phyloP scores from a whole-genome alignment of 2,329 filamentous ascomycete genomes.

The Penicillium freii region DNA sequence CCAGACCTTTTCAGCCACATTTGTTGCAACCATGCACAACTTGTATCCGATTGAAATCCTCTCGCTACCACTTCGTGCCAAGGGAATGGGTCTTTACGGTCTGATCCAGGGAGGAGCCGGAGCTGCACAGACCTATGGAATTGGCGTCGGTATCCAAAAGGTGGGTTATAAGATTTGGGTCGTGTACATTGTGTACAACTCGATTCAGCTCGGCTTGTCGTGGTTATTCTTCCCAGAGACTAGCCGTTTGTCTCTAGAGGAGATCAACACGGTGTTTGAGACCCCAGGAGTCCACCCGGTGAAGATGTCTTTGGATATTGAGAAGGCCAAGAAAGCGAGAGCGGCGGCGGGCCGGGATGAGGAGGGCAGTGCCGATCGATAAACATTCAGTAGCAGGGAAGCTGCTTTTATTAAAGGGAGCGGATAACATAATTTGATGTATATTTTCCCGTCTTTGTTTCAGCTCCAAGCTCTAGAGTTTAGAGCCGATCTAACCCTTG shows the following conservation, averaged over 20 bases:
- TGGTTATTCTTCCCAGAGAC: constrained; percentile 57
- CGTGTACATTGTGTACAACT: constrained; percentile 53
- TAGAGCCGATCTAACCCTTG: neutral
- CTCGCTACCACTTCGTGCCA: constrained; percentile 45
- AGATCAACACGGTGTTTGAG: constrained; percentile 60
- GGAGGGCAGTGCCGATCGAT: constrained; percentile 4
- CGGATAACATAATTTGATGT: neutral
- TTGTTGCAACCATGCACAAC: constrained; percentile 52
- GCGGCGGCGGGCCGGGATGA: constrained; percentile 21
- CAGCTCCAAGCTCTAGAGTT: neutral
- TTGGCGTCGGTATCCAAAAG: constrained; percentile 48
- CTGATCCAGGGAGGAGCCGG: constrained; percentile 48
- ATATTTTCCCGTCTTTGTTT: neutral
- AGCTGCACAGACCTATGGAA: constrained; percentile 48
- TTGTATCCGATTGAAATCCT: constrained; percentile 49
- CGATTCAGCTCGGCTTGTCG: constrained; percentile 45
- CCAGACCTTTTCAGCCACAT: constrained; percentile 47
- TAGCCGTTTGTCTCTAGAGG: constrained; percentile 51
- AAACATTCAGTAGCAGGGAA: neutral
- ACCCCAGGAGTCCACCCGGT: constrained; percentile 45
- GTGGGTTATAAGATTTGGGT: constrained; percentile 53
- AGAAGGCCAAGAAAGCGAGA: constrained; percentile 41
- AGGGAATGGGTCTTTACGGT: constrained; percentile 48
- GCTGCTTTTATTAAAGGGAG: neutral
- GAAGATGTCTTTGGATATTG: constrained; percentile 45